These are phyloP conservation scores for Zygosaccharomyces bailii DNA, from an alignment of 805 yeast genomes.

Conservation along the genomic window DNA sequence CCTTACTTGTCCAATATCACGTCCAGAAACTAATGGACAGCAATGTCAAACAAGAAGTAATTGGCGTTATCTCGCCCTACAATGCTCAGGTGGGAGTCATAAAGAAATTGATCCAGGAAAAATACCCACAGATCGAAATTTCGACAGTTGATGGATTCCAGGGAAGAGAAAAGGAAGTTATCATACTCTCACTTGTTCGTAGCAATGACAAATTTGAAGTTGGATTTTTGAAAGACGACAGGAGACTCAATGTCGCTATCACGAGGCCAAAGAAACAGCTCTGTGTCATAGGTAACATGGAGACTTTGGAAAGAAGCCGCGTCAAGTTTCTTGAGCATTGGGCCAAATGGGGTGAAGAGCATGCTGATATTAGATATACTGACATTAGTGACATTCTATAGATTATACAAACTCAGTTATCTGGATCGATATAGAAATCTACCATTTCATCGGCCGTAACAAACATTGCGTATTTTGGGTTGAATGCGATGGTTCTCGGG, in stretches of 20 bases:
- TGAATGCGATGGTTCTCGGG: conserved; percentile 41
- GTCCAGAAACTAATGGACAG: conserved; percentile 45
- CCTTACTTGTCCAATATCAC: conserved; percentile 56
- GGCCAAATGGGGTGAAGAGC: conserved; percentile 66
- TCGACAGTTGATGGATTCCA: conserved; percentile 96
- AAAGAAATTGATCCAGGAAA: conserved; percentile 42
- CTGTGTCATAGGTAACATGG: conserved; percentile 84
- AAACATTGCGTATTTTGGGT: conserved; percentile 41
- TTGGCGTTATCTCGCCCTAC: conserved; percentile 90
- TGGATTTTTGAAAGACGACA: conserved; percentile 75
- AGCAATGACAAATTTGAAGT: conserved; percentile 67
- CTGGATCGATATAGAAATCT: conserved; percentile 35
- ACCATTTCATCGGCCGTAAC: conserved; percentile 39
- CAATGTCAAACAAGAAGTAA: conserved; percentile 53
- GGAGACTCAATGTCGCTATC: conserved; percentile 89
- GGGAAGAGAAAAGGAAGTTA: conserved; percentile 90
- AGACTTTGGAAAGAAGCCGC: conserved; percentile 47
- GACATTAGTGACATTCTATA: conserved; percentile 42
- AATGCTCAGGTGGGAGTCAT: conserved; percentile 76
- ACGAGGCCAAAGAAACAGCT: conserved; percentile 85
- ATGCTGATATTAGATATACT: conserved; percentile 67
- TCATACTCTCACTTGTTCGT: conserved; percentile 75
- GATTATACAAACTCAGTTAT: conserved; percentile 9
- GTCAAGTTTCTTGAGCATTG: conserved; percentile 55
- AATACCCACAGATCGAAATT: conserved; percentile 56